Evolutionary conservation across 208 protist species (phyloP), one percentile per base, ranked within the genome.

Genomic region (Spongospora subterranea): DNA sequence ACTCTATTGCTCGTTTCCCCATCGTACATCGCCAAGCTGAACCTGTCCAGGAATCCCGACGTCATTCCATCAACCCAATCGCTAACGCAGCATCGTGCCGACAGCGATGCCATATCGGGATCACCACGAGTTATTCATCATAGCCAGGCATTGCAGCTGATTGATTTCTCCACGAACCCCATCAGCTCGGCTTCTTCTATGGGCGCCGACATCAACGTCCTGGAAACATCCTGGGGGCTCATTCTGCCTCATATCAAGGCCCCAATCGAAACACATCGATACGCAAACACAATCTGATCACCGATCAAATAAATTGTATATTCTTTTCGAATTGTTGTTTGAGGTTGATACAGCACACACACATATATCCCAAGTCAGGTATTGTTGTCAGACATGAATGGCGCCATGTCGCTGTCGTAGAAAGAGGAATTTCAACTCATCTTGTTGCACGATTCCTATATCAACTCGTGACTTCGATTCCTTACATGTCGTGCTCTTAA

Each of bases 1-100:
- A 35, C 17, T 6, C 13, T 43, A 13, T 40, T 82, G 71, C 71
- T 82, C 35, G 71, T 82, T 43, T 35, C 71, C 11, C 6, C 6
- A 6, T 39, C 71, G 71, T 82, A 40, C 71, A 82, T 82, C 71
- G 71, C 71, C 71, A 82, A 82, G 71, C 35, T 82, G 6, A 43
- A 82, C n/a, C n/a, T 82, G n/a, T 39, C 6, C 35, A n/a, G 11
- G 6, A 82, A n/a, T 82, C 71, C 71, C n/a, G 71, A 45, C 17
- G 40, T 43, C 13, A 82, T 43, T 43, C 35, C 71, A 43, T 20
- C 40, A 17, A 35, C 71, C 6, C 6, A 35, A 43, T 82, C 71
- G 6, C 35, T 82, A 43, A 82, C 71, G 71, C 11, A 45, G 71
- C 71, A 82, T 82, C 71, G 71, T 82, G 71, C 71, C 35, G 71